Base-by-base conservation (phyloP, 2,329 filamentous ascomycete genomes). In the Cylindrodendrum hubeiense region DNA sequence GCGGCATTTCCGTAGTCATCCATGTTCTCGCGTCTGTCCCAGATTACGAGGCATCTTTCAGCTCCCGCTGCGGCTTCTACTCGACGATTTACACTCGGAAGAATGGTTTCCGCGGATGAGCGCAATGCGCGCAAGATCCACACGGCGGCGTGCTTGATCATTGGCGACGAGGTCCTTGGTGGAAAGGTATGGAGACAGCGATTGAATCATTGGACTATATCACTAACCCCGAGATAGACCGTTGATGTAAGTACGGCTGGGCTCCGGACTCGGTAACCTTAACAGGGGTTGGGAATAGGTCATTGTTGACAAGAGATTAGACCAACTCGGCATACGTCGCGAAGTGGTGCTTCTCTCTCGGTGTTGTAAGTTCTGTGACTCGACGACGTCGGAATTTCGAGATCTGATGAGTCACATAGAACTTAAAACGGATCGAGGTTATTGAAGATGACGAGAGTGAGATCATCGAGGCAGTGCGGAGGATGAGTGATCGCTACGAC, bases 121-220 rank as follows among this genome's bases (percentile, higher is more conserved):
- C 85, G 87, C 68, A 86, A 86, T 74, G 83, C 86, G 73, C 85
- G 90, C 76, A 90, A 87, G 65, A 97, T 98, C 72, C 90, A 94
- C 77, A 98, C 95, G 50, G 96, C 95, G 12, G 95, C 92, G 61
- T 97, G 94, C 79, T 82, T 98, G 69, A 94, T 99, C 65, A 98
- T 99, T 74, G 95, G 95, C n/a, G 95, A 98, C 81, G 95, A 98
- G 80, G 94, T 98, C 5, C 85, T 98, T 4, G 95, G 94, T 22
- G 95, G 96, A 74, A 98, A 98, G 91, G 95, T 94, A 79, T 69
- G 51, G 34, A 21, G 17, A 26, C 57, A 37, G 51, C 37, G 44
- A 55, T 58, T 63, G 15, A 19, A 19, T 34, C 43, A 28, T 34
- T 39, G 26, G 30, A 8, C 8, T 21, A 5, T 26, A 55, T 10